Percentiles rank a stretch among this genome's conserved stretches.
These are phyloP conservation scores for Gossypium mustelinum DNA, from an alignment of 345 rosid genomes.

Conservation along the genomic window DNA sequence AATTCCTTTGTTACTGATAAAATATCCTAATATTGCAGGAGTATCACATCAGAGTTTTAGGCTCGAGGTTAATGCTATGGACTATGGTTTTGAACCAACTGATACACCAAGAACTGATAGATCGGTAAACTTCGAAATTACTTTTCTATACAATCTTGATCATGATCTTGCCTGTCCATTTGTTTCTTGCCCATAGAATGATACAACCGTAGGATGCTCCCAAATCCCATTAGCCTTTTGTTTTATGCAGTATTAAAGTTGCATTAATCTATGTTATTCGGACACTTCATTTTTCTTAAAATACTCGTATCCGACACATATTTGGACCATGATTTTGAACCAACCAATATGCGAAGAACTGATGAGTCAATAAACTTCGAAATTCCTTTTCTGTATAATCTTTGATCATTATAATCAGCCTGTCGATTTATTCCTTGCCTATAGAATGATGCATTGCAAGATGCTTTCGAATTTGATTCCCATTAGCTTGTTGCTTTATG, in stretches of 20 bases:
- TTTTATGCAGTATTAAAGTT: not conserved
- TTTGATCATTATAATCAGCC: not conserved
- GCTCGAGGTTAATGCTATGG: conserved; percentile 77
- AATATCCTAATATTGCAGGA: conserved; percentile 39
- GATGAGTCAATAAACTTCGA: conserved; percentile 68
- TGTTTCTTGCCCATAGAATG: not conserved
- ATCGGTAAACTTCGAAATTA: conserved; percentile 50
- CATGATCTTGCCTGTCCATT: not conserved
- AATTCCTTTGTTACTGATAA: not conserved
- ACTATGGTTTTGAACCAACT: conserved; percentile 80
- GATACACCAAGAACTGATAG: conserved; percentile 93
- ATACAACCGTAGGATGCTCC: not conserved
- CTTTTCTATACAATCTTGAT: not conserved
- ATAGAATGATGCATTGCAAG: not conserved
- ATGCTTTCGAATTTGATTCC: not conserved
- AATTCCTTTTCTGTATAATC: conserved; percentile 6
- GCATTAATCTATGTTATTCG: not conserved
- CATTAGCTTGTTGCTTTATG: not conserved
- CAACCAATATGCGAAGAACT: conserved; percentile 81
- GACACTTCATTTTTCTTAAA: not conserved
- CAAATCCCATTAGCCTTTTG: not conserved
- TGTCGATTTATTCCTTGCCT: not conserved
- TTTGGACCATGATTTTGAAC: conserved; percentile 77
- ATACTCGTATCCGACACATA: not conserved
- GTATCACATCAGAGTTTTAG: conserved; percentile 77